Evolutionary conservation across 2,329 filamentous ascomycete species (phyloP).

Genomic region (Ophiostoma sp.): DNA sequence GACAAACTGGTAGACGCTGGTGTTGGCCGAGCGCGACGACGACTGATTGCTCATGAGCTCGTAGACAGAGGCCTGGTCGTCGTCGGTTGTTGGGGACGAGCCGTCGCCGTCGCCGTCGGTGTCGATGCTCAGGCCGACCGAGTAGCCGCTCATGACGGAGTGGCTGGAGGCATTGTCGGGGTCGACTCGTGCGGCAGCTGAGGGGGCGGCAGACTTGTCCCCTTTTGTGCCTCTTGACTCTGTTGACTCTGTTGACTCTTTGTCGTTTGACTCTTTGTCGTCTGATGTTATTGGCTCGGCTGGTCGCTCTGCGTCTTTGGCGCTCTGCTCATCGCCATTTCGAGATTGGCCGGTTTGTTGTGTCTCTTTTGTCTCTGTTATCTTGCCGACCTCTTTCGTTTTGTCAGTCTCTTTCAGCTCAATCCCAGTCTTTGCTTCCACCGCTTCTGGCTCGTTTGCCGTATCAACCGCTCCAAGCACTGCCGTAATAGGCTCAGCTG

Average conservation of each 20-base stretch:
- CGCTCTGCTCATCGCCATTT: no score
- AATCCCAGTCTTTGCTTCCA: no score
- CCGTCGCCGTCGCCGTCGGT: not conserved
- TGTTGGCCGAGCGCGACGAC: constrained; percentile 21
- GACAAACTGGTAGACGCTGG: constrained; percentile 22
- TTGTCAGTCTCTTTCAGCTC: not conserved
- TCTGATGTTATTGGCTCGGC: not conserved
- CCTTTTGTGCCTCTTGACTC: not conserved
- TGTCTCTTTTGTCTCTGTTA: not conserved
- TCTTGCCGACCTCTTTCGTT: not conserved
- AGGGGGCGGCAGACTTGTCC: not conserved
- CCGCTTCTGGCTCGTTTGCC: no score
- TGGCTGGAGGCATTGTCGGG: not conserved
- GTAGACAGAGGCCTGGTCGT: constrained; percentile 21
- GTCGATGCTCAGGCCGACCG: constrained; percentile 16
- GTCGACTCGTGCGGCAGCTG: not conserved
- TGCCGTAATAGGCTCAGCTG: no score
- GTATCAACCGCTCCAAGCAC: no score
- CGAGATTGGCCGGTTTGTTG: no score
- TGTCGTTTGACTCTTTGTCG: not conserved
- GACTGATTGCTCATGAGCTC: constrained; percentile 20
- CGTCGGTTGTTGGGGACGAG: constrained; percentile 15
- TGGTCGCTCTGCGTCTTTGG: no score
- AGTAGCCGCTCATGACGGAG: constrained; percentile 23
- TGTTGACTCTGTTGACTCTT: not conserved